Evolutionary conservation across 441 rosid genomes (phyloP).

Genomic region (Gossypium trilobum): DNA sequence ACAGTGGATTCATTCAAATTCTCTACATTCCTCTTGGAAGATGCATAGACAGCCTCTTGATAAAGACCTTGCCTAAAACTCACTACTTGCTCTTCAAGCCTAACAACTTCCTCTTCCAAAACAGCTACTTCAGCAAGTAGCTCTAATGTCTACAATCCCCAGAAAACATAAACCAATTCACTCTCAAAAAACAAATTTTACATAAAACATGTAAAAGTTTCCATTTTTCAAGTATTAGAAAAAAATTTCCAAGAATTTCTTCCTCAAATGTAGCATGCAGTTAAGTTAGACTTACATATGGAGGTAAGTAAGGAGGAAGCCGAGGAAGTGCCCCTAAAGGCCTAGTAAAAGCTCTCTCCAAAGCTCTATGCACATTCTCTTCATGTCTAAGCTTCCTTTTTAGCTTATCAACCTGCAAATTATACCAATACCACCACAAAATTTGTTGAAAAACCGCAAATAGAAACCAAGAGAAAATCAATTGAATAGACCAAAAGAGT

Average conservation of each 20-base stretch:
- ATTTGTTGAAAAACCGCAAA: not conserved
- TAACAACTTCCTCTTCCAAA: slow-evolving; percentile 82
- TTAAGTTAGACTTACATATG: slow-evolving; percentile 44
- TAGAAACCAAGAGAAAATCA: not conserved
- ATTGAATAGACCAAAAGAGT: slow-evolving; percentile 5
- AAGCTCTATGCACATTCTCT: slow-evolving; percentile 89
- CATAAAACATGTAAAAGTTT: not conserved
- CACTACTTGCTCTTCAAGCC: slow-evolving; percentile 85
- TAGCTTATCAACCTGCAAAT: slow-evolving; percentile 72
- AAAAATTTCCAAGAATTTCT: not conserved
- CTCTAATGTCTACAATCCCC: slow-evolving; percentile 56
- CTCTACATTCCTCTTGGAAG: slow-evolving; percentile 56
- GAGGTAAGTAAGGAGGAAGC: slow-evolving; percentile 81
- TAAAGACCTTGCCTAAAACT: slow-evolving; percentile 77
- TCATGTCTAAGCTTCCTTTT: slow-evolving; percentile 87
- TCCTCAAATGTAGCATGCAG: slow-evolving; percentile 8
- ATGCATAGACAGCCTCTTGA: slow-evolving; percentile 65
- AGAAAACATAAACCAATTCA: slow-evolving; percentile 8
- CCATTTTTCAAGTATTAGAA: not conserved
- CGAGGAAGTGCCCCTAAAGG: slow-evolving; percentile 93
- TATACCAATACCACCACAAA: slow-evolving; percentile 5
- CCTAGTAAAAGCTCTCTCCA: slow-evolving; percentile 85
- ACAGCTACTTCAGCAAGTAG: slow-evolving; percentile 94
- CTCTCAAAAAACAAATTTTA: not conserved
- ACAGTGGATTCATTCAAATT: slow-evolving; percentile 27